Evolutionary conservation across 2,329 filamentous ascomycete genomes (phyloP), one percentile per base, ranked within the genome.

Genomic region (Podosphaera fusca): DNA sequence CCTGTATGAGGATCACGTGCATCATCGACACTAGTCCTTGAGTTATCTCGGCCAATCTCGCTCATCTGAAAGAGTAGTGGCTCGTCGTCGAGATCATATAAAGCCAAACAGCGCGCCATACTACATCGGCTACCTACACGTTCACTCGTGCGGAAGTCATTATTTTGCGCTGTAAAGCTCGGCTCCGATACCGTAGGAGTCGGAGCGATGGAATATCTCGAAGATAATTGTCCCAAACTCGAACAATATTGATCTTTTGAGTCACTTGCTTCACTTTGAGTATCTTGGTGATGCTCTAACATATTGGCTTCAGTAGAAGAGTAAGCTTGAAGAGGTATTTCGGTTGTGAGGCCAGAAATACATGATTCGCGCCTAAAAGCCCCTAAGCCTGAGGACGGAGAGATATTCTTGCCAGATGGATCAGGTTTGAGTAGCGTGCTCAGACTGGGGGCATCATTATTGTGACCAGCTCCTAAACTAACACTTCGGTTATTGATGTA

Each of bases 21-120:
- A 10, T 38, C 79, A 61, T 82, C 79, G 6, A 81, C 66, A 38
- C 64, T 82, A 60, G 76, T 73, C 60, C 79, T 71, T 50, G 75
- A 74, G 57, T 75, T 74, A 51, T 69, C 64, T 21, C 76, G 72
- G 61, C 80, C 80, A 65, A 85, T 77, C 67, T 87, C 83, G 40
- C 80, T 84, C 73, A 87, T 79, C 60, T 83, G 80, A 67, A 87
- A 87, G 8, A 87, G 73, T 8, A 87, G 68, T 0, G 80, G 81
- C 64, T 87, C 83, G 57, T 85, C 83, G 59, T 84, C 80, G 31
- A 72, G 69, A 4, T 77, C 76, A 50, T 78, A 73, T 7, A 70
- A 68, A 6, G 66, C 68, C 14, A 66, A 62, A 30, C 70, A 69
- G 46, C 72, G 70, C 0, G 70, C 69, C 52, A 72, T 71, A 57